phyloP scores from a whole-genome alignment of 2,329 filamentous ascomycete species.

The Cladosporium sp. region DNA sequence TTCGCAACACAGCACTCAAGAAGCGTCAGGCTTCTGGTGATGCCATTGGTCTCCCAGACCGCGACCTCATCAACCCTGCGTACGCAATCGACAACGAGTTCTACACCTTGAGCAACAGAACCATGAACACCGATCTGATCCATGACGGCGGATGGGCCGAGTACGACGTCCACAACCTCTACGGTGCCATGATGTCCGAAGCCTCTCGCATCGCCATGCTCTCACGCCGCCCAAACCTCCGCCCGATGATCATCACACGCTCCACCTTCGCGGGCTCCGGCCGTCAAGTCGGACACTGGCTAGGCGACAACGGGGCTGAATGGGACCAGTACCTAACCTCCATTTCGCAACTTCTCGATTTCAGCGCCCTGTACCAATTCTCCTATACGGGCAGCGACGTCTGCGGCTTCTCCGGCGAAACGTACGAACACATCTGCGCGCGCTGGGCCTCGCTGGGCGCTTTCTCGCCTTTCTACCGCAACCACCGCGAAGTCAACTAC shows the following conservation, averaged over 20 bases:
- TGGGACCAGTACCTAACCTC: slow-evolving; percentile 44
- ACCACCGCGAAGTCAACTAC: slow-evolving; percentile 57
- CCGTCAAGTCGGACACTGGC: slow-evolving; percentile 55
- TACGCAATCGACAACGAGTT: slow-evolving; percentile 64
- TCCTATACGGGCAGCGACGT: slow-evolving; percentile 58
- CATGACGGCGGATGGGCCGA: slow-evolving; percentile 64
- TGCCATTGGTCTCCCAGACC: slow-evolving; percentile 52
- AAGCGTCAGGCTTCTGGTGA: slow-evolving; percentile 13
- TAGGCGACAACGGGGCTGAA: slow-evolving; percentile 50
- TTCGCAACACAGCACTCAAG: neutral
- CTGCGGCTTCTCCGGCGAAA: slow-evolving; percentile 68
- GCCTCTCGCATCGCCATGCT: slow-evolving; percentile 64
- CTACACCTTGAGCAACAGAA: slow-evolving; percentile 39
- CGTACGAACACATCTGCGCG: slow-evolving; percentile 65
- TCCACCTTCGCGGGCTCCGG: slow-evolving; percentile 73
- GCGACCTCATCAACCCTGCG: slow-evolving; percentile 60
- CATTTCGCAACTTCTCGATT: slow-evolving; percentile 42
- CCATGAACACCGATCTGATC: slow-evolving; percentile 63
- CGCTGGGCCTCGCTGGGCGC: slow-evolving; percentile 73
- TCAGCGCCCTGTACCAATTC: slow-evolving; percentile 45
- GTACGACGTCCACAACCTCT: slow-evolving; percentile 75
- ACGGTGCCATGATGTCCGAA: slow-evolving; percentile 70
- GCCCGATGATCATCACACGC: slow-evolving; percentile 70
- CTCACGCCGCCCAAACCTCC: slow-evolving; percentile 56
- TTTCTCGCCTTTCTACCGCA: slow-evolving; percentile 72